These are phyloP conservation scores for Chrysanthemum lavandulifolium DNA, from an alignment of 129 eudicot species.

Conservation along the genomic window DNA sequence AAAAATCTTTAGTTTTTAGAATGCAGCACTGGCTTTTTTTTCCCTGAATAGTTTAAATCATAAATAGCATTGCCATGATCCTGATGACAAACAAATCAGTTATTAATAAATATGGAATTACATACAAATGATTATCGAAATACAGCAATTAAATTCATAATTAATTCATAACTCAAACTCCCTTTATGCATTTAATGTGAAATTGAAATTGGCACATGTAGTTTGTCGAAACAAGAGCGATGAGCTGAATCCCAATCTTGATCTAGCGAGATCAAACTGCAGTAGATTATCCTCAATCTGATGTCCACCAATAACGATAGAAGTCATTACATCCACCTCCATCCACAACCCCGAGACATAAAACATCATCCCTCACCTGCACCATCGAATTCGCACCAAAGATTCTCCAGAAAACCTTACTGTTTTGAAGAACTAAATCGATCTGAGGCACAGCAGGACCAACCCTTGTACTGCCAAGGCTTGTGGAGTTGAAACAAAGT, in stretches of 20 bases:
- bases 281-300: constrained; percentile 44
- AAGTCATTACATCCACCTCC: constrained; percentile 41
- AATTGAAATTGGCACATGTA: constrained; percentile 42
- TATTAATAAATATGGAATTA: not conserved
- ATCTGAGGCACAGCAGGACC: constrained; percentile 44
- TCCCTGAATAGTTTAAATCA: too few species aligned
- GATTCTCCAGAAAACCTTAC: constrained; percentile 32
- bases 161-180: not conserved
- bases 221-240: constrained; percentile 32
- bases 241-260: constrained; percentile 47
- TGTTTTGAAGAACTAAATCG: constrained; percentile 31
- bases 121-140: not conserved
- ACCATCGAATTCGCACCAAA: constrained; percentile 46
- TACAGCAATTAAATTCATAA: not conserved
- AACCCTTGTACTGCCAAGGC: constrained; percentile 11
- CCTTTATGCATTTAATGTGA: constrained; percentile 23
- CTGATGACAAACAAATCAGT: not conserved
- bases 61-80: too few species aligned
- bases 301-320: constrained; percentile 45
- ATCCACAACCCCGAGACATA: constrained; percentile 43
- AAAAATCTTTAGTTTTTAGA: too few species aligned
- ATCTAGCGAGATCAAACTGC: constrained; percentile 41
- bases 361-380: constrained; percentile 26
- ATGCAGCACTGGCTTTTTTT: too few species aligned
- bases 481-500: constrained; percentile 27